Evolutionary conservation across 495 filamentous ascomycete species (phyloP).

Genomic region (Stereocaulon alpinum): DNA sequence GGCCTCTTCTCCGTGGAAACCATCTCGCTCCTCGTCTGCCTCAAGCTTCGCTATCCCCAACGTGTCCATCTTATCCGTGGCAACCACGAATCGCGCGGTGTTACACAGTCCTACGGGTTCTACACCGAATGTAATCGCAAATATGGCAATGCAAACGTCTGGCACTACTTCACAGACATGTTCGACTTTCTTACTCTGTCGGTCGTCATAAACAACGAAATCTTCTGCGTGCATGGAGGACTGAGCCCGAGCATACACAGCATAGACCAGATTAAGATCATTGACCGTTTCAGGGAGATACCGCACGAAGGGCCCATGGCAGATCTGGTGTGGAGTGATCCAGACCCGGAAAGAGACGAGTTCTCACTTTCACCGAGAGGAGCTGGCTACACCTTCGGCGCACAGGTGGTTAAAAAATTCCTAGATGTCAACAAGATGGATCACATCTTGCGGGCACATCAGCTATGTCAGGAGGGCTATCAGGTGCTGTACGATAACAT

Average conservation of each 20-base stretch:
- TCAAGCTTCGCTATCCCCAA: slow-evolving; percentile 86
- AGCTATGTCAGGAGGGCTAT: slow-evolving; percentile 94
- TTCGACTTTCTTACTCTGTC: slow-evolving; percentile 95
- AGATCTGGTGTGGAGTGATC: slow-evolving; percentile 97
- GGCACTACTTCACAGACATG: slow-evolving; percentile 99
- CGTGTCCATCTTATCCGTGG: slow-evolving; percentile 89
- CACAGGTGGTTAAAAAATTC: slow-evolving; percentile 95
- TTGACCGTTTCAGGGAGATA: slow-evolving; percentile 96
- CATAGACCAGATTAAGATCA: slow-evolving; percentile 98
- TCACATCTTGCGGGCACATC: slow-evolving; percentile 91
- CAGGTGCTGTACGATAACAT: slow-evolving; percentile 92
- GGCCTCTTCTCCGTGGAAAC: slow-evolving; percentile 96
- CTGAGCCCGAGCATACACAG: slow-evolving; percentile 94
- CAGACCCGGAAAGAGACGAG: slow-evolving; percentile 89
- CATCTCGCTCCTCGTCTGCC: slow-evolving; percentile 87
- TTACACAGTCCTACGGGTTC: slow-evolving; percentile 97
- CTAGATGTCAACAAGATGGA: slow-evolving; percentile 93
- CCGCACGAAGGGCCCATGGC: slow-evolving; percentile 98
- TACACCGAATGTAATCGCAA: slow-evolving; percentile 97
- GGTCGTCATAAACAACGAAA: slow-evolving; percentile 96
- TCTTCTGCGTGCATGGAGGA: slow-evolving; percentile 96
- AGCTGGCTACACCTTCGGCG: slow-evolving; percentile 93
- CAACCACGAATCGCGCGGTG: slow-evolving; percentile 93
- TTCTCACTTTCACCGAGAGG: slow-evolving; percentile 90
- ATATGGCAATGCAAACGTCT: slow-evolving; percentile 95